These are phyloP conservation scores for Pichia occidentalis DNA, from an alignment of 805 yeast genomes.

Conservation along the genomic window DNA sequence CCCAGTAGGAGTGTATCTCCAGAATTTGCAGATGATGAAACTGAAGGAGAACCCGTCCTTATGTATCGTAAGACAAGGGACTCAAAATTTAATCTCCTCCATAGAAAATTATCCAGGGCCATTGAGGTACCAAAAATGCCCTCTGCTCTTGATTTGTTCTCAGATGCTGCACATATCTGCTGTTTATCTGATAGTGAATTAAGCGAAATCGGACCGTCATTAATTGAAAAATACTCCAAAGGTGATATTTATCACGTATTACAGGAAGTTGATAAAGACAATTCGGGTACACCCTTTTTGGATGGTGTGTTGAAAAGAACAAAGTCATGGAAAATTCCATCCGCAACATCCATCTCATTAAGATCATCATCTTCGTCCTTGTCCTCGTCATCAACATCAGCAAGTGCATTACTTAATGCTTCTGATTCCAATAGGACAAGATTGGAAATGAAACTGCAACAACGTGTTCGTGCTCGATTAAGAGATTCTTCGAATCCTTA, in stretches of 20 bases:
- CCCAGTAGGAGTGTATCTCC: conserved; percentile 2
- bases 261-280: neutral
- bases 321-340: conserved; percentile 7
- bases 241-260: conserved; percentile 9
- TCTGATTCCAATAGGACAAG: conserved; percentile 38
- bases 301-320: conserved; percentile 6
- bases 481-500: conserved; percentile 17
- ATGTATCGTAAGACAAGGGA: conserved; percentile 5
- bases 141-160: conserved; percentile 7
- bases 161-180: conserved; percentile 12
- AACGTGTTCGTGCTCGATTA: conserved; percentile 32
- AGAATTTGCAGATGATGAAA: neutral
- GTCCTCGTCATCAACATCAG: too few relatives aligned
- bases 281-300: conserved; percentile 1
- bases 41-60: conserved; percentile 4
- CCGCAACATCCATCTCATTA: too few relatives aligned
- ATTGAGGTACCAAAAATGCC: conserved; percentile 9
- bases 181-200: conserved; percentile 11
- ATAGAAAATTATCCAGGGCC: neutral
- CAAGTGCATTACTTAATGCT: too few relatives aligned
- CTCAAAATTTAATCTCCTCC: neutral
- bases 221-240: conserved; percentile 9
- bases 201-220: conserved; percentile 6
- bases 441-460: conserved; percentile 43
- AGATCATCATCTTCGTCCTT: too few relatives aligned